phyloP scores from a whole-genome alignment of 768 basidiomycete genomes.

The Lactarius hatsudake region DNA sequence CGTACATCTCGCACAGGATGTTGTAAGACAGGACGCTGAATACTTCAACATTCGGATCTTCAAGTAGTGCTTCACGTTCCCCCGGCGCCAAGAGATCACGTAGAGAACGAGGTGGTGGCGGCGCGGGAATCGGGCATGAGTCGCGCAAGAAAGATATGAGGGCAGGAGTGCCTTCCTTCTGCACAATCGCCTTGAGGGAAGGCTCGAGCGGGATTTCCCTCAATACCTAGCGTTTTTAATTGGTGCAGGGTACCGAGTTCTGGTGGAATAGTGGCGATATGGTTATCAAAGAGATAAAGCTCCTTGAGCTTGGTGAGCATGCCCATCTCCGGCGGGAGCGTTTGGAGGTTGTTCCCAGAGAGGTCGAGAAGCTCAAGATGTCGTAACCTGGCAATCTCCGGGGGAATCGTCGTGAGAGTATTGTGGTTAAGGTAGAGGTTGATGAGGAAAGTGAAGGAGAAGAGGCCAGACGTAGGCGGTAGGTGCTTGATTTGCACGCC shows the following conservation, averaged over 20 bases:
- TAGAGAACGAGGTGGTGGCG: conserved; percentile 83
- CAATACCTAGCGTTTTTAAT: conserved; percentile 88
- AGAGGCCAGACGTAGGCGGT: conserved; percentile 69
- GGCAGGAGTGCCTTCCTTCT: conserved; percentile 92
- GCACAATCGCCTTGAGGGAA: conserved; percentile 71
- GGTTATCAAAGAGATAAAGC: conserved; percentile 94
- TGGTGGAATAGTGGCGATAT: conserved; percentile 76
- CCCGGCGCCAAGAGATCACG: conserved; percentile 55
- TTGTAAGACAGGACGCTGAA: conserved; percentile 89
- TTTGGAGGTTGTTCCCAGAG: conserved; percentile 78
- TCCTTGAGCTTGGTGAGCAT: conserved; percentile 89
- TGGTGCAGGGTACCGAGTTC: conserved; percentile 91
- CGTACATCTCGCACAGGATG: conserved; percentile 88
- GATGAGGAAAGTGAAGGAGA: conserved; percentile 88
- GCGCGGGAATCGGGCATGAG: conserved; percentile 75
- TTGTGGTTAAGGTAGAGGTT: conserved; percentile 98
- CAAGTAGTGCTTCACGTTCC: conserved; percentile 55
- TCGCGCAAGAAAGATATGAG: conserved; percentile 92
- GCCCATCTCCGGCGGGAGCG: conserved; percentile 84
- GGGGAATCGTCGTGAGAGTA: conserved; percentile 69
- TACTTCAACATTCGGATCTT: conserved; percentile 69
- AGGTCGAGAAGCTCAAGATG: conserved; percentile 89
- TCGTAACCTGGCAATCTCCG: conserved; percentile 77
- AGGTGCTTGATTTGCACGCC: conserved; percentile 92
- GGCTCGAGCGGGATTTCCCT: conserved; percentile 94